phyloP scores from a whole-genome alignment of 805 yeast genomes.

The Candida wancherniae region DNA sequence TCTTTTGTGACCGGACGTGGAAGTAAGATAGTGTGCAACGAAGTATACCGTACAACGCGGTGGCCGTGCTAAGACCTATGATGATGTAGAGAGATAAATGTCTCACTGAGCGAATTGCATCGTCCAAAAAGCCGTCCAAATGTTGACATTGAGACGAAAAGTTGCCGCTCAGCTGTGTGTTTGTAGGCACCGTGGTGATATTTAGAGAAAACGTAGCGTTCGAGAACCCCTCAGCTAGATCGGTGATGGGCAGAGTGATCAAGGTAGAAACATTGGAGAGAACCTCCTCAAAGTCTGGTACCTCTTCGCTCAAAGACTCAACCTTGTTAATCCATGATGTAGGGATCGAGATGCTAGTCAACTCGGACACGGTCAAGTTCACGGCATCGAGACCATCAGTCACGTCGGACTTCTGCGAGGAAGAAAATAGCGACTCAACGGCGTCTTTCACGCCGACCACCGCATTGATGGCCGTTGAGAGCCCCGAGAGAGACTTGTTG shows the following conservation, averaged over 20 bases:
- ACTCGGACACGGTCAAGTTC: slow-evolving; percentile 20
- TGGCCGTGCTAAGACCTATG: neutral
- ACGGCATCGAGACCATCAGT: slow-evolving; percentile 51
- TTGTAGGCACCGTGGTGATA: too few relatives aligned
- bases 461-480: slow-evolving; percentile 55
- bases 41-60: neutral
- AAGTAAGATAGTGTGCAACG: neutral
- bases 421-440: slow-evolving; percentile 49
- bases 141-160: neutral
- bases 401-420: slow-evolving; percentile 25
- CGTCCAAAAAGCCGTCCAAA: slow-evolving; percentile 1
- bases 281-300: slow-evolving; percentile 66
- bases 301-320: slow-evolving; percentile 41
- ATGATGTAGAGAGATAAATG: too few relatives aligned
- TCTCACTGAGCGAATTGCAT: neutral
- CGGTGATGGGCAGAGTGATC: slow-evolving; percentile 29
- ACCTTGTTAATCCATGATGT: slow-evolving; percentile 55
- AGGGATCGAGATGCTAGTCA: slow-evolving; percentile 56
- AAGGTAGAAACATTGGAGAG: slow-evolving; percentile 52
- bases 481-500: slow-evolving; percentile 58
- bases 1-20: neutral
- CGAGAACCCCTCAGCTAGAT: slow-evolving; percentile 2
- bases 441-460: slow-evolving; percentile 43
- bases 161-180: neutral
- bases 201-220: slow-evolving; percentile 5